Conservation (phyloP, 768 basidiomycete genomes). For the Mrakia gelida region DNA sequence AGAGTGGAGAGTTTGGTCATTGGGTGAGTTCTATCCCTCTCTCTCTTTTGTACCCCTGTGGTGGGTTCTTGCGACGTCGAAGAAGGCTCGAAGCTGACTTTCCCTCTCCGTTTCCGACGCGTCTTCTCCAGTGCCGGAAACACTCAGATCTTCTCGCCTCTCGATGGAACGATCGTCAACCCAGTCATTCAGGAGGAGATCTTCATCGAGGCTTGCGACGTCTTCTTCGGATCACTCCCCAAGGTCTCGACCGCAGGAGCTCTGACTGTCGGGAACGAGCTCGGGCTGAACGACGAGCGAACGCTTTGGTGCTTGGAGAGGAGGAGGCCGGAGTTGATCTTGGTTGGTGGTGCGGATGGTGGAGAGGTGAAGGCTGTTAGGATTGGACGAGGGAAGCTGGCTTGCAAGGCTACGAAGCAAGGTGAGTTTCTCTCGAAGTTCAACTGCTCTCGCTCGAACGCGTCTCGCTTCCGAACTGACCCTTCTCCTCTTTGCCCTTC, state of each 20-base stretch:
- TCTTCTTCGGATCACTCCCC: conserved; percentile 70
- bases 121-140: conserved; percentile 17
- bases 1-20: conserved; percentile 57
- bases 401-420: conserved; percentile 12
- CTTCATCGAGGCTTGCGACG: conserved; percentile 79
- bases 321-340: conserved; percentile 24
- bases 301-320: conserved; percentile 23
- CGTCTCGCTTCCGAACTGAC: background rate
- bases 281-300: conserved; percentile 31
- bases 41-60: background rate
- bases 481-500: background rate
- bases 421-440: background rate
- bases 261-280: conserved; percentile 18
- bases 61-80: background rate
- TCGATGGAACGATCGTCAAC: conserved; percentile 53
- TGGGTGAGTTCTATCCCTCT: conserved; percentile 12
- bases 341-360: conserved; percentile 26
- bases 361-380: conserved; percentile 51
- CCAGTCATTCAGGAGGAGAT: conserved; percentile 78
- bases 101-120: background rate
- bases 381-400: conserved; percentile 52
- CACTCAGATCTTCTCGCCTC: conserved; percentile 18
- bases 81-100: background rate
- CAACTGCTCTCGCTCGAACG: background rate
- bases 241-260: conserved; percentile 7